Evolutionary conservation across 75 land plant genomes (phyloP), one percentile per base, ranked within the genome.

Genomic region (Ceratopteris richardii): DNA sequence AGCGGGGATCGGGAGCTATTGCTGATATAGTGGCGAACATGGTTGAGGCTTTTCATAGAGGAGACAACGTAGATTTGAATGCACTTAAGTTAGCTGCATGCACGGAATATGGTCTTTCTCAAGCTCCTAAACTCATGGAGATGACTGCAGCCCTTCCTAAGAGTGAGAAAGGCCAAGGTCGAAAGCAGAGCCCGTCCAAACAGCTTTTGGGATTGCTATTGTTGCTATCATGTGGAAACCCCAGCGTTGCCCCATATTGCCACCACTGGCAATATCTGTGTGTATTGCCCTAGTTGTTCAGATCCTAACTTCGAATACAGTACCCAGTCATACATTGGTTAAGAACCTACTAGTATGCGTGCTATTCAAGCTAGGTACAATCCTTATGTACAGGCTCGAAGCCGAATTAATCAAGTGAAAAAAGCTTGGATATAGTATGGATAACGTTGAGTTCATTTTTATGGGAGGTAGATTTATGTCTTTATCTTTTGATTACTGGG

Each of bases 151-250:
- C 98, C 20, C 57, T 94, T 23, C 98, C 98, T 11, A 96, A 94
- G 7, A 56, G 70, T 26, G 98, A 94, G 60, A 80, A 88, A 52
- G 94, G 22, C 98, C 98, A 13, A 58, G 75, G 57, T 82, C 90
- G 29, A 72, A 77, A 10, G 98, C 98, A 37, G 90, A 94, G 76
- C 98, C 98, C 7, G 96, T 94, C 25, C 70, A 96, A 16, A 94
- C 98, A 2, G 98, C 98, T 7, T 89, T 91, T 2, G 98, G 98
- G 1, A 94, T 94, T 40, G 98, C 98, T 9, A 96, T 94, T 5
- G 98, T 94, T 7, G 98, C 98, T 14, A 96, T 94, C 20, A 94
- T 94, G 98, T 94, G 96, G 50, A 94, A 94, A 76, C 98, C 98
- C 0, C 98, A 94, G 31, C 72, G 98, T n/a, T 90, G 96, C 53